Percentiles rank a stretch among this genome's conserved stretches.
phyloP scores from a whole-genome alignment of 2,329 filamentous ascomycete genomes.

The Sphaerostilbella broomeana region DNA sequence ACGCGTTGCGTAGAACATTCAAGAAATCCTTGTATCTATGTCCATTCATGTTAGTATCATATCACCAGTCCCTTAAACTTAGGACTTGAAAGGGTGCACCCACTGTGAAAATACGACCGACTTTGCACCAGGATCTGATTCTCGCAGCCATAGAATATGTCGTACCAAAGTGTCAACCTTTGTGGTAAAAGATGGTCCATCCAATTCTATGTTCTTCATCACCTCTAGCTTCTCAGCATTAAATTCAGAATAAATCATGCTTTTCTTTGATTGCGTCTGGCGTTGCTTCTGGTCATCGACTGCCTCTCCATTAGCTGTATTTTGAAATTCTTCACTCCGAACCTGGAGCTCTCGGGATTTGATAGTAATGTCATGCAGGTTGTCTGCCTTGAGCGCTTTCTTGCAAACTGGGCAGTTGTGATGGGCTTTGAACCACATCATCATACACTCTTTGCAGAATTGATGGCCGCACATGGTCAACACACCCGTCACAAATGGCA shows the following conservation, averaged over 20 bases:
- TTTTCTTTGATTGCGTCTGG: slow-evolving; percentile 25
- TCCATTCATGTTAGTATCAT: too few species aligned
- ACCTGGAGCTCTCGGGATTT: slow-evolving; percentile 69
- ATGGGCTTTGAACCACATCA: slow-evolving; percentile 67
- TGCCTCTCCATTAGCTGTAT: slow-evolving; percentile 3
- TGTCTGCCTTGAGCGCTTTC: slow-evolving; percentile 52
- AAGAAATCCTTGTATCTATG: slow-evolving; percentile 67
- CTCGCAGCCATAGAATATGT: slow-evolving; percentile 79
- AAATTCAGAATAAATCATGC: slow-evolving; percentile 70
- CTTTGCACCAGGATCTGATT: slow-evolving; percentile 80
- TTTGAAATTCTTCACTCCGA: slow-evolving; percentile 34
- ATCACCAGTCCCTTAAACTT: neutral
- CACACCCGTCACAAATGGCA: slow-evolving; percentile 67
- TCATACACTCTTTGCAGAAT: slow-evolving; percentile 85
- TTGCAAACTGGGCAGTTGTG: slow-evolving; percentile 84
- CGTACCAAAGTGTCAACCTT: slow-evolving; percentile 81
- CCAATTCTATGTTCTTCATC: slow-evolving; percentile 75
- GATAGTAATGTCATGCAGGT: slow-evolving; percentile 80
- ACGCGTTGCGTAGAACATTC: slow-evolving; percentile 62
- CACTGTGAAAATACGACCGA: slow-evolving; percentile 88
- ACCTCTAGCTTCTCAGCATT: slow-evolving; percentile 63
- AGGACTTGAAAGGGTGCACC: slow-evolving; percentile 5
- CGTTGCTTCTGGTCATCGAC: slow-evolving; percentile 12
- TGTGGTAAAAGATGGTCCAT: slow-evolving; percentile 69
- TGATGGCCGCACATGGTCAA: slow-evolving; percentile 86